These are phyloP conservation scores for Hypoxylon cercidicola DNA, from an alignment of 495 filamentous ascomycete species.

Conservation along the genomic window DNA sequence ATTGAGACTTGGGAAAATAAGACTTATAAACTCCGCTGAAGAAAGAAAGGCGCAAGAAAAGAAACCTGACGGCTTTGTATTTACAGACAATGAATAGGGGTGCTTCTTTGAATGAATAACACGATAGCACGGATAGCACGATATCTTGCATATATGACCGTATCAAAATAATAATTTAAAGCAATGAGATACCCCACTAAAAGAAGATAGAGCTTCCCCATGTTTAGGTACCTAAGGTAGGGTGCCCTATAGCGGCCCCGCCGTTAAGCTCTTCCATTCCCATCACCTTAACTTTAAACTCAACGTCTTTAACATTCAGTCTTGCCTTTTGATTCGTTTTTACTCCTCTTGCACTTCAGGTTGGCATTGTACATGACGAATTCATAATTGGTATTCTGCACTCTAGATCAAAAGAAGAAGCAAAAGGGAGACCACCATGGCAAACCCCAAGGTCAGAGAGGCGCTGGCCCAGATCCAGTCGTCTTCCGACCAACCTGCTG, in stretches of 20 bases:
- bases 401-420: not conserved
- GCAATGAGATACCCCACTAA: not conserved
- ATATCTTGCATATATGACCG: not conserved
- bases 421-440: constrained; percentile 33
- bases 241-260: no score
- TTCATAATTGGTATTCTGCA: not conserved
- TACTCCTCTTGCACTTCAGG: not conserved
- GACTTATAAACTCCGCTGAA: no score
- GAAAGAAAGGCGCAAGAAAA: no score
- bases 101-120: not conserved
- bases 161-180: not conserved
- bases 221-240: not conserved
- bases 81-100: not conserved
- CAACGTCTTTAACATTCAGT: not conserved
- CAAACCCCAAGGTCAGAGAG: constrained; percentile 52
- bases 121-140: no score
- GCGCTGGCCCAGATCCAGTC: constrained; percentile 64
- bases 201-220: not conserved
- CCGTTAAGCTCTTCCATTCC: not conserved
- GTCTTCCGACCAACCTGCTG: constrained; percentile 64
- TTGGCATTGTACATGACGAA: not conserved
- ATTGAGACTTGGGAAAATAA: no score
- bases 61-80: no score
- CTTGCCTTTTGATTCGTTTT: not conserved
- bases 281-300: not conserved